Conservation (phyloP, 1,284 basidiomycete genomes). For the Inonotus obliquus region DNA sequence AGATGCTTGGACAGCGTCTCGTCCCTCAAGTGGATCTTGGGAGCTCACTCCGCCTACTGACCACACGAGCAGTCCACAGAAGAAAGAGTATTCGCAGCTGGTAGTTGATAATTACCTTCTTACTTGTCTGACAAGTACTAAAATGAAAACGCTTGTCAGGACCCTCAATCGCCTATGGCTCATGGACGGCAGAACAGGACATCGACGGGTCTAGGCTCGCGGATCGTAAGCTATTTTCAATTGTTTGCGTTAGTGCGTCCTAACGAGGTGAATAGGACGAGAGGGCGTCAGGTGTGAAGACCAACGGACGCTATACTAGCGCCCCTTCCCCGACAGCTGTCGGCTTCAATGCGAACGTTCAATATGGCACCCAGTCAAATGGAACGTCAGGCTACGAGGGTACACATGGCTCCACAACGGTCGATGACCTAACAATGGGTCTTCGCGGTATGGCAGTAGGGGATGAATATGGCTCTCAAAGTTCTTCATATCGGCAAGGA, state of each 20-base stretch:
- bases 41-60: slow-evolving; percentile 39
- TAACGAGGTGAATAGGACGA: slow-evolving; percentile 35
- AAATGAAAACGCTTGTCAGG: slow-evolving; percentile 3
- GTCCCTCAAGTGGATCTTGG: slow-evolving; percentile 55
- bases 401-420: slow-evolving; percentile 36
- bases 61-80: slow-evolving; percentile 40
- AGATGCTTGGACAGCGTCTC: slow-evolving; percentile 52
- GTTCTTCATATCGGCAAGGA: slow-evolving; percentile 26
- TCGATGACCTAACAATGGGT: slow-evolving; percentile 50
- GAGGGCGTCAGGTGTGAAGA: slow-evolving; percentile 31
- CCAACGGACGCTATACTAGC: slow-evolving; percentile 34
- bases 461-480: slow-evolving; percentile 43
- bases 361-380: slow-evolving; percentile 27
- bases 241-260: slow-evolving; percentile 37
- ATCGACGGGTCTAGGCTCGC: slow-evolving; percentile 36
- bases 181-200: slow-evolving; percentile 46
- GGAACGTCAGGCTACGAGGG: slow-evolving; percentile 36
- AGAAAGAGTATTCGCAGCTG: slow-evolving; percentile 45
- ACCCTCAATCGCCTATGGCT: slow-evolving; percentile 31
- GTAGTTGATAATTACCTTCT: slow-evolving; percentile 28
- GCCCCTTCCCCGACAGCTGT: slow-evolving; percentile 38
- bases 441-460: slow-evolving; percentile 66
- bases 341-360: slow-evolving; percentile 33
- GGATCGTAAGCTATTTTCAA: slow-evolving; percentile 42
- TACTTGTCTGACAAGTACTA: slow-evolving; percentile 3